Base-by-base conservation (phyloP, 1,139 yeast genomes). In the Yamadazyma diddensiae region DNA sequence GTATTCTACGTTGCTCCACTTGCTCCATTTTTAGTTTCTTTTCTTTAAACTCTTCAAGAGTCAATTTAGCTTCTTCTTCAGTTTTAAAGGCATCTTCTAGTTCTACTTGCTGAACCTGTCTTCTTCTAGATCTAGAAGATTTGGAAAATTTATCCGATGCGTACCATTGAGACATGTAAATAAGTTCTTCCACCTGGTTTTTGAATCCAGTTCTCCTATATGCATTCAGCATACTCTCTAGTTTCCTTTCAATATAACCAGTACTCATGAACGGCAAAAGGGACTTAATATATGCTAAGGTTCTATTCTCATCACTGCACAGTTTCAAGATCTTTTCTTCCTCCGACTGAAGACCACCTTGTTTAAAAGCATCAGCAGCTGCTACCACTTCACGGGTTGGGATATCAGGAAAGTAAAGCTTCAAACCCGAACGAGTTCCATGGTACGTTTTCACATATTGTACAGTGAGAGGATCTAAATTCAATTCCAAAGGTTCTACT, bases 131-230 rank as follows among this genome's bases (percentile, higher is more conserved):
- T 36, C 36, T 31, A 31, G 31, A 8, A 23, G 21, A 33, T 32
- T 47, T 38, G 30, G 35, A 24, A 28, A 48, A 51, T 9, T 49
- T 49, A 42, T 48, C 47, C 12, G 60, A 41, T 9, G 42, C 29
- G 26, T 28, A 57, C 73, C 71, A 65, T 34, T 57, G 52, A 1
- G 70, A 67, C 39, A 62, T 65, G 37, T 65, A 66, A 6, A 58
- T 37, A 28, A 66, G 54, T 28, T 58, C 47, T 26, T 65, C 71
- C n/a, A 51, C 45, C 2, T 38, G 32, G 31, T 50, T 55, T 29
- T 52, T 53, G 41, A 65, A 65, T 11, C 42, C 47, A 3, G 50
- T 49, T 36, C 50, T 53, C 36, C 70, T 45, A 12, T 50, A 43
- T 12, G 53, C 41, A 26, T 55, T 49, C 21, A 49, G 46, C 21